Evolutionary conservation across 2,329 filamentous ascomycete genomes (phyloP).

Genomic region (Pyrenochaeta sp.): DNA sequence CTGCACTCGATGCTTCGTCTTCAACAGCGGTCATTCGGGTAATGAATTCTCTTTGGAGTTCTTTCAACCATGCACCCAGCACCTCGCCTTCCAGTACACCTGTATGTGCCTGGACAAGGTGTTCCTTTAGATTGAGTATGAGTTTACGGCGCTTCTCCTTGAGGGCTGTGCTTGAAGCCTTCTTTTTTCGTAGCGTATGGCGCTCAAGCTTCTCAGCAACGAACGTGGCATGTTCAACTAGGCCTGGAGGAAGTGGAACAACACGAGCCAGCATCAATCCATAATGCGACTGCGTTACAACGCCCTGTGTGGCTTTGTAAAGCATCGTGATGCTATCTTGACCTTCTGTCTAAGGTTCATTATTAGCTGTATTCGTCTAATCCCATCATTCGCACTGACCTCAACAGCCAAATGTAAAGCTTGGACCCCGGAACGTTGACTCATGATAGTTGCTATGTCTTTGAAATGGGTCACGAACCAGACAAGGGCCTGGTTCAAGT

Average conservation of each 20-base stretch:
- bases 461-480: slow-evolving; percentile 96
- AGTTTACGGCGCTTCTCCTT: slow-evolving; percentile 73
- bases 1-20: slow-evolving; percentile 39
- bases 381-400: slow-evolving; percentile 52
- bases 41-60: slow-evolving; percentile 78
- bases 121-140: slow-evolving; percentile 74
- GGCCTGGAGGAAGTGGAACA: slow-evolving; percentile 71
- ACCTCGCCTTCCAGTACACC: slow-evolving; percentile 70
- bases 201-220: slow-evolving; percentile 70
- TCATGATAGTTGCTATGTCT: slow-evolving; percentile 78
- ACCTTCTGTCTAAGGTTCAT: slow-evolving; percentile 44
- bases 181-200: slow-evolving; percentile 65
- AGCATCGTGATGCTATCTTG: slow-evolving; percentile 80
- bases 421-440: slow-evolving; percentile 77
- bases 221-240: slow-evolving; percentile 72
- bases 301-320: slow-evolving; percentile 80
- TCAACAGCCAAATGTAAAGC: slow-evolving; percentile 83
- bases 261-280: slow-evolving; percentile 82
- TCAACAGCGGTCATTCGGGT: slow-evolving; percentile 73
- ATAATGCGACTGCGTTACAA: slow-evolving; percentile 76
- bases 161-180: slow-evolving; percentile 64
- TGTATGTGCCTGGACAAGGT: slow-evolving; percentile 71
- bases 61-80: slow-evolving; percentile 68
- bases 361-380: slow-evolving; percentile 4
- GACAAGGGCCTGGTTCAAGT: slow-evolving; percentile 65